Conservation (phyloP, 495 filamentous ascomycete species). For the Aspergillus avenaceus region DNA sequence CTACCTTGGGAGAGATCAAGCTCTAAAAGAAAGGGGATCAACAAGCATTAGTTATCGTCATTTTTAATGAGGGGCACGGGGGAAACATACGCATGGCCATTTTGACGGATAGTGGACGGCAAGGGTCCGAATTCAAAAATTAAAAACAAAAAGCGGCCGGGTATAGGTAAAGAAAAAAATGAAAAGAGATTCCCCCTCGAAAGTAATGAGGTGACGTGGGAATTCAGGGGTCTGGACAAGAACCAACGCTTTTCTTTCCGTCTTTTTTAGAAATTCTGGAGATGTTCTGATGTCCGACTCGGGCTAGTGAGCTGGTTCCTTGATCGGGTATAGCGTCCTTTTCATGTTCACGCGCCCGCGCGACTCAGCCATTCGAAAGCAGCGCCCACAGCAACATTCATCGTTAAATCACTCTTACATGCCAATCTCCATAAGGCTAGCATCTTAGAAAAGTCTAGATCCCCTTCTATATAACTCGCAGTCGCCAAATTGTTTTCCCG, state of each 20-base stretch:
- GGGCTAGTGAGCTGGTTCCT: conserved; percentile 32
- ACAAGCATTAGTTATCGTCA: conserved; percentile 24
- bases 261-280: conserved; percentile 30
- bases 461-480: conserved; percentile 9
- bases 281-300: conserved; percentile 13
- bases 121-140: conserved; percentile 15
- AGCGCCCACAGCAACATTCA: background rate
- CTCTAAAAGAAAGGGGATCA: conserved; percentile 40
- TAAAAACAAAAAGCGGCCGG: conserved; percentile 3
- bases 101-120: conserved; percentile 40
- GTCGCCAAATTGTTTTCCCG: conserved; percentile 35
- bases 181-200: conserved; percentile 15
- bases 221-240: conserved; percentile 7
- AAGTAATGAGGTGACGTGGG: conserved; percentile 6
- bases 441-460: background rate
- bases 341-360: conserved; percentile 16
- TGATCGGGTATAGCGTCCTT: conserved; percentile 32
- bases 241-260: conserved; percentile 13
- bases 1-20: conserved; percentile 73
- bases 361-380: conserved; percentile 11
- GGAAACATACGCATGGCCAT: conserved; percentile 64
- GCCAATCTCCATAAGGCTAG: background rate
- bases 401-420: background rate
- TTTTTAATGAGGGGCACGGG: conserved; percentile 35
- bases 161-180: conserved; percentile 10